Conservation (phyloP, 129 eudicot species). For the Daucus carota region DNA sequence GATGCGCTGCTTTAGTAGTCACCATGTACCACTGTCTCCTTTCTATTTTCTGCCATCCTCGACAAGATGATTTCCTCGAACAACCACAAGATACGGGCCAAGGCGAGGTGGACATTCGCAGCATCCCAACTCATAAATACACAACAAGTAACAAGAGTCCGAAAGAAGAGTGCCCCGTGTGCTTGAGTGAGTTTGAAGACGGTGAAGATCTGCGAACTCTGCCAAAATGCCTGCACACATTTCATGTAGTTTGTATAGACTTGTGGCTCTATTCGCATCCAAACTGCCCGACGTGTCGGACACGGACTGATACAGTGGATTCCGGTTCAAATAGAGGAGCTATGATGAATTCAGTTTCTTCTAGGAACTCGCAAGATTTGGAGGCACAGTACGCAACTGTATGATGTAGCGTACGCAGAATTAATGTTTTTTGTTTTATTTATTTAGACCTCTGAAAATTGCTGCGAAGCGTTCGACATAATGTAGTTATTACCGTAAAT, state of each 20-base stretch:
- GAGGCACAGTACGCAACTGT: neutral
- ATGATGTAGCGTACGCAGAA: neutral
- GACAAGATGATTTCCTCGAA: neutral
- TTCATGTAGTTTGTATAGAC: constrained; percentile 50
- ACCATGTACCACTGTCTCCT: constrained; percentile 12
- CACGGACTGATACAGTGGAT: neutral
- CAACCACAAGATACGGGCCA: neutral
- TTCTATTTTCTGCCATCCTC: neutral
- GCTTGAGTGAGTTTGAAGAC: constrained; percentile 26
- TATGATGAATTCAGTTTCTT: neutral
- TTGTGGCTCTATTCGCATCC: constrained; percentile 50
- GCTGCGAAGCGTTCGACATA: too few relatives aligned
- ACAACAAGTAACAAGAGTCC: neutral
- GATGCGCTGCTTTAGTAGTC: constrained; percentile 5
- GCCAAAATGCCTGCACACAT: constrained; percentile 50
- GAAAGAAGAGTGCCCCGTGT: neutral
- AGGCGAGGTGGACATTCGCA: neutral
- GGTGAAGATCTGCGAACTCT: constrained; percentile 42
- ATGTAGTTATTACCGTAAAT: too few relatives aligned
- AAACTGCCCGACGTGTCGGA: constrained; percentile 48
- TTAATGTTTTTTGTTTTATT: too few relatives aligned
- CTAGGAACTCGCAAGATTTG: neutral
- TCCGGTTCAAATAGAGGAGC: neutral
- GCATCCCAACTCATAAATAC: neutral
- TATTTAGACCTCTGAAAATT: too few relatives aligned